A percentile compares a stretch with the other conserved stretches of the same genome.
Evolutionary conservation across 1,139 yeast genomes (phyloP).

Genomic region (Kurtzmaniella quercitrusa): DNA sequence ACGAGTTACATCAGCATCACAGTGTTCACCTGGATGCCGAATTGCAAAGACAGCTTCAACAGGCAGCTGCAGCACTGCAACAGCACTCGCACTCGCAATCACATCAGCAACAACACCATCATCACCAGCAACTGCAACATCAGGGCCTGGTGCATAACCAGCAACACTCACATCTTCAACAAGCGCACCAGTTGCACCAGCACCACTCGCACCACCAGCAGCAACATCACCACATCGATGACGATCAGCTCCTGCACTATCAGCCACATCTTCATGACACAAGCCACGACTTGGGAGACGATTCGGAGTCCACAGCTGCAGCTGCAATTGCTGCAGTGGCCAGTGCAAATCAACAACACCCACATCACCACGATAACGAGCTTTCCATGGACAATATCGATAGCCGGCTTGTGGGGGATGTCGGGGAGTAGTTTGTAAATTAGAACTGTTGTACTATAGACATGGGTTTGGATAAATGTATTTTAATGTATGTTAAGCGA

Average conservation of each 20-base stretch:
- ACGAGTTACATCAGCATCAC: constrained; percentile 20
- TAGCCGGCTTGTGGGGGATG: constrained; percentile 44
- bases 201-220: constrained; percentile 12
- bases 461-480: not conserved
- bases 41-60: constrained; percentile 35
- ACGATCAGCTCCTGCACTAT: constrained; percentile 31
- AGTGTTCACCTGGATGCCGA: constrained; percentile 34
- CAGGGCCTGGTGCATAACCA: no score
- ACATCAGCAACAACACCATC: constrained; percentile 16
- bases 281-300: constrained; percentile 20
- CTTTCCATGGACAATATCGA: constrained; percentile 48
- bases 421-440: not conserved
- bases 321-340: constrained; percentile 43
- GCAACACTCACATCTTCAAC: constrained; percentile 18
- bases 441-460: constrained; percentile 1
- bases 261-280: constrained; percentile 27
- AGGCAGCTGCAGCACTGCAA: constrained; percentile 38
- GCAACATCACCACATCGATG: constrained; percentile 24
- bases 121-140: constrained; percentile 10
- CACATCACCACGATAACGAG: constrained; percentile 28
- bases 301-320: constrained; percentile 29
- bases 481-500: constrained; percentile 5
- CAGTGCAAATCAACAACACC: constrained; percentile 19
- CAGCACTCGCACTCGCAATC: constrained; percentile 20
- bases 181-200: constrained; percentile 10